These are phyloP conservation scores for Prorocentrum cordatum DNA, from an alignment of 169 alveolate species.

Conservation along the genomic window DNA sequence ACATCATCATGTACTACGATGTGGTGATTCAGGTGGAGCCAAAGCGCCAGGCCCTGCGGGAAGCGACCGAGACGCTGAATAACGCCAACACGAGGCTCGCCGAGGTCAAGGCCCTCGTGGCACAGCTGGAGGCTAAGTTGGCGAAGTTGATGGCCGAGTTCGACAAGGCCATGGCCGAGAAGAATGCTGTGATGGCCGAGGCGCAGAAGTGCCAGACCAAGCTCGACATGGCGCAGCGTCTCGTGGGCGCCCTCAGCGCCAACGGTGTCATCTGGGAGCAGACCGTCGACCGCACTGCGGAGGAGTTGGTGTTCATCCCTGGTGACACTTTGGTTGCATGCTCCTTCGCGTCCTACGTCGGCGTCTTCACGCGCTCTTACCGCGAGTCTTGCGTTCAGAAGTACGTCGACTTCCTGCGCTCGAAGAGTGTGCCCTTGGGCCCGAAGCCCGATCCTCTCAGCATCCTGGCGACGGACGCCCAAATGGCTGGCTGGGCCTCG, in stretches of 20 bases:
- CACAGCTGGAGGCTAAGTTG: slow-evolving; percentile 74
- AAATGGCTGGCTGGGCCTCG: slow-evolving; percentile 78
- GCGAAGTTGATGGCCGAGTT: background rate
- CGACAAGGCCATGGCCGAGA: slow-evolving; percentile 85
- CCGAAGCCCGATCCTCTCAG: slow-evolving; percentile 80
- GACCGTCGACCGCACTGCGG: slow-evolving; percentile 78
- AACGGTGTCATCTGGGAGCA: slow-evolving; percentile 90
- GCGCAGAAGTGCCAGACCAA: slow-evolving; percentile 88
- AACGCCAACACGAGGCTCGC: slow-evolving; percentile 87
- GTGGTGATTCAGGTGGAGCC: slow-evolving; percentile 89
- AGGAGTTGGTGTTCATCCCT: slow-evolving; percentile 78
- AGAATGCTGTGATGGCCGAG: slow-evolving; percentile 88
- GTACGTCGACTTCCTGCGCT: slow-evolving; percentile 79
- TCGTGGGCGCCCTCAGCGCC: slow-evolving; percentile 83
- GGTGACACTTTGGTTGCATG: slow-evolving; percentile 90
- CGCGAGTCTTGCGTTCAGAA: slow-evolving; percentile 14
- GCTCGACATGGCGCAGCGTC: slow-evolving; percentile 88
- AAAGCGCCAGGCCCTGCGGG: slow-evolving; percentile 84
- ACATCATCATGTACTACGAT: slow-evolving; percentile 86
- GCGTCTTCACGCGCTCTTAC: slow-evolving; percentile 87
- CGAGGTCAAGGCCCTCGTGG: slow-evolving; percentile 82
- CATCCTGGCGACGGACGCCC: slow-evolving; percentile 86
- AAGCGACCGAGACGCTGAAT: slow-evolving; percentile 81
- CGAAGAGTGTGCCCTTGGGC: slow-evolving; percentile 81
- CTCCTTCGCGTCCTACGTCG: slow-evolving; percentile 91